phyloP scores from a whole-genome alignment of 164 flowering plant species.

The Tetrastigma voinierianum region DNA sequence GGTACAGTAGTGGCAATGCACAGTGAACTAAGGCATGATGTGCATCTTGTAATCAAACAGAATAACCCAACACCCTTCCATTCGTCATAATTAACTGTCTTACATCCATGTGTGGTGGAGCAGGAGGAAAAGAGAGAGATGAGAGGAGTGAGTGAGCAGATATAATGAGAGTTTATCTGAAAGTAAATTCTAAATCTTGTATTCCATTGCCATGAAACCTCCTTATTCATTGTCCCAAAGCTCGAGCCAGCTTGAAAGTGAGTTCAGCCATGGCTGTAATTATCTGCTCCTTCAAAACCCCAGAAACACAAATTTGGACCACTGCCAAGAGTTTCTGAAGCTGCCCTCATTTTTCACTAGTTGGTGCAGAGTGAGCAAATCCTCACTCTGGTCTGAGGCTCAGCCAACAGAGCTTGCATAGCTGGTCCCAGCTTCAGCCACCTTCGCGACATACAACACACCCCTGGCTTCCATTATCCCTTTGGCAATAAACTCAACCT shows the following conservation, averaged over 20 bases:
- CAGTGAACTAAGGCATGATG: too few species aligned
- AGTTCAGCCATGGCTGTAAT: constrained; percentile 96
- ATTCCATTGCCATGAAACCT: constrained; percentile 65
- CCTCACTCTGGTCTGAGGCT: constrained; percentile 28
- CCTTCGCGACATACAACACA: constrained; percentile 44
- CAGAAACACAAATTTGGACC: constrained; percentile 64
- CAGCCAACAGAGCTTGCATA: constrained; percentile 57
- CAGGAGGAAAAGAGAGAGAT: not conserved
- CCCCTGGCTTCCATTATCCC: constrained; percentile 47
- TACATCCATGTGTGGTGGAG: constrained; percentile 6
- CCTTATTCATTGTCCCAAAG: constrained; percentile 46
- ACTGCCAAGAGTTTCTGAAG: constrained; percentile 29
- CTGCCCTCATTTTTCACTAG: constrained; percentile 28
- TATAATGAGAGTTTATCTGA: constrained; percentile 4
- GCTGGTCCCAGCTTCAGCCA: constrained; percentile 71
- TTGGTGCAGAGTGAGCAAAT: constrained; percentile 20
- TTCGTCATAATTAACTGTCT: constrained; percentile 2
- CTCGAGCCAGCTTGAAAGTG: constrained; percentile 77
- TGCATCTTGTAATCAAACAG: not conserved
- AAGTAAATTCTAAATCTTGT: too few species aligned
- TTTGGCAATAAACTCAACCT: too few species aligned
- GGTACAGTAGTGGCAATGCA: too few species aligned
- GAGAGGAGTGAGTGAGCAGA: not conserved
- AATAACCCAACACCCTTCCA: constrained; percentile 13
- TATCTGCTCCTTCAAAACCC: constrained; percentile 96